Evolutionary conservation across 2,329 filamentous ascomycete genomes (phyloP).

Genomic region (Penicillium sp.): DNA sequence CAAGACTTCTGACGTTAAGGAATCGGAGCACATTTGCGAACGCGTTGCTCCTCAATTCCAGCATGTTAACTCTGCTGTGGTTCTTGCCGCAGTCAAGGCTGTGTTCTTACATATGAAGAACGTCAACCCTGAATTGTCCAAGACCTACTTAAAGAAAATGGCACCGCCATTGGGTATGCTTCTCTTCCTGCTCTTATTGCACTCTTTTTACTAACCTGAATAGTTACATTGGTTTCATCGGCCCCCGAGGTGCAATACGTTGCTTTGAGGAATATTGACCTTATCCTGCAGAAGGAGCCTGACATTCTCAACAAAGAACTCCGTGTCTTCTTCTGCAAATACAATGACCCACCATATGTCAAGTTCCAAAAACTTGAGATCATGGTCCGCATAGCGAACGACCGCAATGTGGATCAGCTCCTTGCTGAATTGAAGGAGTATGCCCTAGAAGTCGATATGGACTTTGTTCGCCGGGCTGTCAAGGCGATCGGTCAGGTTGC

Average conservation of each 20-base stretch:
- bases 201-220: conserved; percentile 25
- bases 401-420: conserved; percentile 92
- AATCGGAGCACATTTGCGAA: conserved; percentile 97
- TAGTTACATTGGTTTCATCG: conserved; percentile 92
- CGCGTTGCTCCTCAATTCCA: conserved; percentile 95
- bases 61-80: conserved; percentile 95
- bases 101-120: conserved; percentile 95
- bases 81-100: conserved; percentile 94
- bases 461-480: conserved; percentile 90
- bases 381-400: conserved; percentile 98
- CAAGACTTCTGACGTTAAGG: conserved; percentile 80
- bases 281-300: conserved; percentile 91
- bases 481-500: conserved; percentile 97
- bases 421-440: conserved; percentile 96
- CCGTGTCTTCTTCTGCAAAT: conserved; percentile 99
- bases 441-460: conserved; percentile 97
- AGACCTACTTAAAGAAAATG: conserved; percentile 97
- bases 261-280: conserved; percentile 90
- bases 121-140: conserved; percentile 72
- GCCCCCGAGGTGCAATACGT: conserved; percentile 98
- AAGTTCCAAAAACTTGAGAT: conserved; percentile 98
- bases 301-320: conserved; percentile 97
- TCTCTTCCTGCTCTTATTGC: background rate
- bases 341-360: conserved; percentile 96
- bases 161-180: conserved; percentile 80